A percentile compares a stretch with the other conserved stretches of the same genome.
phyloP scores from a whole-genome alignment of 176 grass and related monocot species.

The Hordeum marinum region DNA sequence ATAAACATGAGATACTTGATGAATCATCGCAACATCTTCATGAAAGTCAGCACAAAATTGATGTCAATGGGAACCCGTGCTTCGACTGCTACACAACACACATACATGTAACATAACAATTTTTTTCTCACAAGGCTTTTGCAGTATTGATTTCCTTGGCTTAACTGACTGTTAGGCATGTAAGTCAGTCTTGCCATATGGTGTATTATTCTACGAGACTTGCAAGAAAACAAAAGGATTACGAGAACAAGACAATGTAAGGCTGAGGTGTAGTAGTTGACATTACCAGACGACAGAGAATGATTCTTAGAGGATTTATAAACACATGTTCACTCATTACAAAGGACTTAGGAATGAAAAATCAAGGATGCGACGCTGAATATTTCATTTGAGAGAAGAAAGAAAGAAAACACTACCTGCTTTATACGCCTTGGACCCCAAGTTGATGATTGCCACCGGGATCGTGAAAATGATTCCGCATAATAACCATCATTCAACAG shows the following conservation, averaged over 20 bases:
- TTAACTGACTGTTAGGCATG: background rate
- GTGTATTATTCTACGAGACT: background rate
- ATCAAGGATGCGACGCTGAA: background rate
- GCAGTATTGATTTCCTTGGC: background rate
- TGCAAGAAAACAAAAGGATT: background rate
- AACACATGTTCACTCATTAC: background rate
- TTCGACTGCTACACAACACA: background rate
- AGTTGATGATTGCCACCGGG: constrained; percentile 67
- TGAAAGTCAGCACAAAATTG: background rate
- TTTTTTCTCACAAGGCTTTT: background rate
- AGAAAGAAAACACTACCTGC: constrained; percentile 20
- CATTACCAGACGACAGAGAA: background rate
- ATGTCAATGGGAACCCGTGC: background rate
- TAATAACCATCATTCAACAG: constrained; percentile 84
- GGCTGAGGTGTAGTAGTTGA: background rate
- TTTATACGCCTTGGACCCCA: constrained; percentile 92
- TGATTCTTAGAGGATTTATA: background rate
- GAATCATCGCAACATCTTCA: background rate
- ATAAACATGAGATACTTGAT: background rate
- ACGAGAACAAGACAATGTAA: background rate
- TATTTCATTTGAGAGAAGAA: background rate
- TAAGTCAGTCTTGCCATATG: background rate
- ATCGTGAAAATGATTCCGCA: constrained; percentile 80
- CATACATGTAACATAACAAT: background rate
- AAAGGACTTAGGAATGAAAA: background rate